Base-by-base conservation (phyloP, 495 filamentous ascomycete species). In the Annulohypoxylon nitens region DNA sequence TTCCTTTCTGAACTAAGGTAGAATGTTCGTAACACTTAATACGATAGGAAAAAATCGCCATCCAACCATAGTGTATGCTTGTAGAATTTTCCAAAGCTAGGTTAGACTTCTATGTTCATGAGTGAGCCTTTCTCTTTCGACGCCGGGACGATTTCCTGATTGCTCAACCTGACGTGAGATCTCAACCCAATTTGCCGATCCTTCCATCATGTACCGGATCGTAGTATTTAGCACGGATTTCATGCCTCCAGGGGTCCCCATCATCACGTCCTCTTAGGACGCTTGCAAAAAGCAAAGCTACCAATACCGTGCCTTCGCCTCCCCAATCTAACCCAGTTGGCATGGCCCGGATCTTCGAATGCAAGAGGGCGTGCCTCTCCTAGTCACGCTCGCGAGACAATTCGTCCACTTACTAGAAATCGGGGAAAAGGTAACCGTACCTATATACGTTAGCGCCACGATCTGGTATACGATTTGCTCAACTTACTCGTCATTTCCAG, bases 401-500 rank as follows among this genome's bases (percentile, higher is more conserved):
- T 23, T 58, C 25, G 33, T 39, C 58, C 50, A 37, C 55, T 48
- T 50, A 62, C 85, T 83, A 92, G 77, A 94, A 94, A 58, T 94
- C 92, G 47, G 83, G 83, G 85, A 94, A 94, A 55, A 93, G 79
- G 78, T 92, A 85, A 45, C 89, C 90, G 73, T 90, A 88, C 77
- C 92, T 93, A 75, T 43, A 64, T 4, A 43, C 36, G 68, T 77
- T 63, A 81, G 71, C 47, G 16, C 33, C 41, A 63, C 48, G 20
- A 51, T 18, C 50, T 18, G 3, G 12, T 23, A 9, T 2, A 8
- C 69, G 39, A 51, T 60, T 77, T 20, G 60, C 37, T 69, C 48
- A 71, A 93, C 94, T 79, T 88, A 97, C 94, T 91, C 86, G 83
- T 98, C 94, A 61, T 90, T 86, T 18, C 93, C 93, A 30, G 81